These are phyloP conservation scores for Puccinia triticina DNA, from an alignment of 1,284 basidiomycete species.

Conservation along the genomic window DNA sequence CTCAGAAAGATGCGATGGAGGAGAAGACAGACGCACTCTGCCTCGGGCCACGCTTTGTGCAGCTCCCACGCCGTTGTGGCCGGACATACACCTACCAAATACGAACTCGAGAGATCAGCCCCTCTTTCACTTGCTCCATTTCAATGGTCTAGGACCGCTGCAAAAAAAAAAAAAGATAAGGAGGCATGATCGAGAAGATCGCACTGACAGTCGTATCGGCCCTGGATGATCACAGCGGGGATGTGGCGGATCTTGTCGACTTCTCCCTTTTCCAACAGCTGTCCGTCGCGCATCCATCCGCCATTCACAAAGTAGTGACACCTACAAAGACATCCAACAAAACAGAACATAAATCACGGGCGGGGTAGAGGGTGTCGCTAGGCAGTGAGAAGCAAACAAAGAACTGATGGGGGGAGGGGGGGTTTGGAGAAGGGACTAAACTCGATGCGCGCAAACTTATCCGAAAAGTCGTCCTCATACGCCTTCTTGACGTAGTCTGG, in stretches of 20 bases:
- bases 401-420: too few relatives aligned
- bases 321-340: slow-evolving; percentile 3
- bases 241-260: slow-evolving; percentile 91
- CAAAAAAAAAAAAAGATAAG: not conserved
- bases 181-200: not conserved
- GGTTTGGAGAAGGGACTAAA: slow-evolving; percentile 24
- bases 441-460: slow-evolving; percentile 52
- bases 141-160: not conserved
- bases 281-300: slow-evolving; percentile 88
- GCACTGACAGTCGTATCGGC: slow-evolving; percentile 62
- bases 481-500: slow-evolving; percentile 54
- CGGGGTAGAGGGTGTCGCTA: too few relatives aligned
- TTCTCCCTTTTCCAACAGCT: slow-evolving; percentile 77
- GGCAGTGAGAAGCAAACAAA: too few relatives aligned
- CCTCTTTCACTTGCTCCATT: not conserved
- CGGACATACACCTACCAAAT: slow-evolving; percentile 62
- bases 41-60: slow-evolving; percentile 77
- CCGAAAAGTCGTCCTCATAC: slow-evolving; percentile 47
- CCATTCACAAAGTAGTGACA: slow-evolving; percentile 56
- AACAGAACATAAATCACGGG: not conserved
- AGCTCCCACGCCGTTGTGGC: slow-evolving; percentile 61
- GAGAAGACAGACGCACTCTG: slow-evolving; percentile 57
- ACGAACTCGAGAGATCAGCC: not conserved
- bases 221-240: slow-evolving; percentile 81
- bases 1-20: not conserved